Percentiles rank a stretch among this genome's conserved stretches.
phyloP scores from a whole-genome alignment of 208 protist genomes.

The Balamuthia mandrillaris region DNA sequence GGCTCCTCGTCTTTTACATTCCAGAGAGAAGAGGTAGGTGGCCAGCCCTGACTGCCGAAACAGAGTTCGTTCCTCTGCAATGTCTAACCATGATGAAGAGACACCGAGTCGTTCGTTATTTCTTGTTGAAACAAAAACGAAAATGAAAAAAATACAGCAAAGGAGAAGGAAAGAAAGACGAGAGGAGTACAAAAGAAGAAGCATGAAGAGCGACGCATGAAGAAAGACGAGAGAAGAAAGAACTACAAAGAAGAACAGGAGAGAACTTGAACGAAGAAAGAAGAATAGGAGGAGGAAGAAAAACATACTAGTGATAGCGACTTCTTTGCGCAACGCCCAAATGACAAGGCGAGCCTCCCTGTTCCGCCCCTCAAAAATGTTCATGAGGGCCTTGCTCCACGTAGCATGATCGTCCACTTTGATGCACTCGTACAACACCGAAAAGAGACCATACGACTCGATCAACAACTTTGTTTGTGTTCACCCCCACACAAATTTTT shows the following conservation, averaged over 20 bases:
- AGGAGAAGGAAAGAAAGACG: neutral
- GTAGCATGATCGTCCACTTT: too few species aligned
- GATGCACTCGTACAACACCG: too few species aligned
- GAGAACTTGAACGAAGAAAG: neutral
- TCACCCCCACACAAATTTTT: too few species aligned
- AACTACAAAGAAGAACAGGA: neutral
- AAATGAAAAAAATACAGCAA: neutral
- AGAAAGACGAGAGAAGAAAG: neutral
- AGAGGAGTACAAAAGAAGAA: neutral
- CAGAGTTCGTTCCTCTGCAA: neutral
- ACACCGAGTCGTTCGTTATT: too few species aligned
- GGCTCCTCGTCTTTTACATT: conserved; percentile 1
- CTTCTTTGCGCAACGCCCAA: conserved; percentile 4
- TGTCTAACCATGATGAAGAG: too few species aligned
- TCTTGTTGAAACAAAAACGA: too few species aligned
- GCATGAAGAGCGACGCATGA: neutral
- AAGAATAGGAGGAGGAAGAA: neutral
- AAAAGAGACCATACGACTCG: too few species aligned
- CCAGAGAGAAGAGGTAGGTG: neutral
- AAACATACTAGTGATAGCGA: neutral
- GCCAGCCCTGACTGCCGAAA: conserved; percentile 9
- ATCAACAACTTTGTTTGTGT: too few species aligned
- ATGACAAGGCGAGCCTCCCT: neutral
- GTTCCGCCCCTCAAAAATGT: neutral
- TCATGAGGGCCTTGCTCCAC: too few species aligned